A percentile compares a stretch with the other conserved stretches of the same genome.
Evolutionary conservation across 805 yeast genomes (phyloP).

Genomic region (Candida broadrunensis): DNA sequence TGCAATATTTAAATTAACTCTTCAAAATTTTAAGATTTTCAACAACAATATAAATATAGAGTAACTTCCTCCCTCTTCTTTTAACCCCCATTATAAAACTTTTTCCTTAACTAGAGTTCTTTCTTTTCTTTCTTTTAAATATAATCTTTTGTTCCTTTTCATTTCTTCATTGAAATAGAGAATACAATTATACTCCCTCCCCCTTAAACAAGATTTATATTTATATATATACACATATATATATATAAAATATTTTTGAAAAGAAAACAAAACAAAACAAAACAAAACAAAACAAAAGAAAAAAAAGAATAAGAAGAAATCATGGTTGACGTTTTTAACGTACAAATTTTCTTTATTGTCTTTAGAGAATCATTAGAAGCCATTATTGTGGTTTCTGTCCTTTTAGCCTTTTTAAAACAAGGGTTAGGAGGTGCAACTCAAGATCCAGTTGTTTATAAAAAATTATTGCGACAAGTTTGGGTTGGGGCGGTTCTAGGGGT

Average conservation of each 20-base stretch:
- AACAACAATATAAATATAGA: too few species aligned
- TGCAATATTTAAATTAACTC: too few species aligned
- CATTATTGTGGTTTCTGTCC: slow-evolving; percentile 78
- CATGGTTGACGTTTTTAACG: slow-evolving; percentile 58
- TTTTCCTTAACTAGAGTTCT: neutral
- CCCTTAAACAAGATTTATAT: neutral
- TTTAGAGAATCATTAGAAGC: slow-evolving; percentile 92
- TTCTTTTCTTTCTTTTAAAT: neutral
- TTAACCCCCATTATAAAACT: neutral
- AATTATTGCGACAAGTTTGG: slow-evolving; percentile 76
- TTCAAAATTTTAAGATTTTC: too few species aligned
- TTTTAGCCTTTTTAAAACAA: slow-evolving; percentile 84
- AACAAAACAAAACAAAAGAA: neutral
- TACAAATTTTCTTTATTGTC: slow-evolving; percentile 77
- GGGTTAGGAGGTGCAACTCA: slow-evolving; percentile 57
- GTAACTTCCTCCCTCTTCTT: too few species aligned
- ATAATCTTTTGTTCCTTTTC: neutral
- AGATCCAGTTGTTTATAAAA: slow-evolving; percentile 51
- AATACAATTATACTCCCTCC: neutral
- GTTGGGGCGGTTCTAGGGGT: slow-evolving; percentile 69
- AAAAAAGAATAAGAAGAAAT: neutral
- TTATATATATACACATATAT: neutral
- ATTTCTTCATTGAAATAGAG: neutral
- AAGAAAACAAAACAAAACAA: neutral
- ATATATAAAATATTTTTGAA: neutral